A percentile compares a stretch with the other conserved stretches of the same genome.
Evolutionary conservation across 2,329 filamentous ascomycete species (phyloP).

Genomic region (Thermothelomyces thermophilus): DNA sequence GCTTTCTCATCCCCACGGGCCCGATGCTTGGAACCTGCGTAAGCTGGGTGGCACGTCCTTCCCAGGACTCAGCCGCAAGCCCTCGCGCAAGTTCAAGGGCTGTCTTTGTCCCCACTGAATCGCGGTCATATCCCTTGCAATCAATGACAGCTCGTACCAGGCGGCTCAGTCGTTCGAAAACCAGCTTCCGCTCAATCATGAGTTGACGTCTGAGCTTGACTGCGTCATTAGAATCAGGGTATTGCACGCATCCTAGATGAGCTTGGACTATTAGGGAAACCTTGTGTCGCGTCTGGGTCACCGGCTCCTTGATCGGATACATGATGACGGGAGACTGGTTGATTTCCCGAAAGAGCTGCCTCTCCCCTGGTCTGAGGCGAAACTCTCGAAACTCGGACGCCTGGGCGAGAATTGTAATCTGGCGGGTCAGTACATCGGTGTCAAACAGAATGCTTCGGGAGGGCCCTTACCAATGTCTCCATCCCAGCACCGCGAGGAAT

Average conservation of each 20-base stretch:
- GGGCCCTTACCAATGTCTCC: constrained; percentile 59
- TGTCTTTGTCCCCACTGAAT: constrained; percentile 60
- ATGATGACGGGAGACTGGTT: constrained; percentile 64
- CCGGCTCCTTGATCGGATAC: constrained; percentile 62
- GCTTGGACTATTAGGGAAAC: constrained; percentile 71
- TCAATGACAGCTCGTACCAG: constrained; percentile 71
- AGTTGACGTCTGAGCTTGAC: constrained; percentile 45
- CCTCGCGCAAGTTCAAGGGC: constrained; percentile 74
- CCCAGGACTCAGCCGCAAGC: constrained; percentile 70
- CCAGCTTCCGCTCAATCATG: constrained; percentile 51
- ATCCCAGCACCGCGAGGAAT: constrained; percentile 55
- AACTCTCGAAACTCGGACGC: constrained; percentile 68
- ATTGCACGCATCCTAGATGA: constrained; percentile 60
- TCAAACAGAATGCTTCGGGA: neutral
- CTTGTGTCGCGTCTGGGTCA: constrained; percentile 64
- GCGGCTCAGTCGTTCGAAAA: constrained; percentile 64
- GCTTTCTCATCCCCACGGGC: constrained; percentile 63
- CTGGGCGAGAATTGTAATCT: constrained; percentile 62
- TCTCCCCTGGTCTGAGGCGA: constrained; percentile 64
- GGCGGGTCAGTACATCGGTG: neutral
- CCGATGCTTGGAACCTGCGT: constrained; percentile 79
- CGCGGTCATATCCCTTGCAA: constrained; percentile 52
- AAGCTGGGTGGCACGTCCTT: constrained; percentile 72
- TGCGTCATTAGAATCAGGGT: constrained; percentile 50
- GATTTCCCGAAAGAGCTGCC: constrained; percentile 61